Base-by-base conservation (phyloP, 495 filamentous ascomycete species). In the Aspergillus saccharolyticus region DNA sequence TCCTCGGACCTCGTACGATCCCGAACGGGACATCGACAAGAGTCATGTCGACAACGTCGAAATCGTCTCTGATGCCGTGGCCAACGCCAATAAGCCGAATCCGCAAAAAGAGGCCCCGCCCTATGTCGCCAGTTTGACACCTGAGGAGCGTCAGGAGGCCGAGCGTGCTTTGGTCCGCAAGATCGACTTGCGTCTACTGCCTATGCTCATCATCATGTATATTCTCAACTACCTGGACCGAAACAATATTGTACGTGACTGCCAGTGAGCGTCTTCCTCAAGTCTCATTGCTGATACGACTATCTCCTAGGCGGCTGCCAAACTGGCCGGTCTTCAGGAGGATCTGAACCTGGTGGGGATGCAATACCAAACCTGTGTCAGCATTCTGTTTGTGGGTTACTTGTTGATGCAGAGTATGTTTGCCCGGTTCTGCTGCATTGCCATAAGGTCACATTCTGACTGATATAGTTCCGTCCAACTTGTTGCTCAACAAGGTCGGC, bases 221-320 rank as follows among this genome's bases (percentile, higher is more conserved):
- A 88, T 92, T 61, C 70, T 91, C 64, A 92, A 91, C 64, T 94
- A 91, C 68, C 75, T 92, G 57, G 89, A 91, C 68, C 79, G 89
- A 60, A 83, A 83, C 62, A 80, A 84, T 49, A 82, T 80, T 52
- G 80, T 67, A 9, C 46, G 71, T 45, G 54, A 60, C n/a, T 43
- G 46, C 25, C 20, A 1, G 44, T 18, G 22, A 0, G 8, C 18
- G 0, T 7, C 5, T 39, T 49, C 20, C 1, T 3, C n/a, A 15
- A 14, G 2, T 16, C 9, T 15, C 8, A 6, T 19, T 42, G 8
- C 24, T 56, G 20, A 45, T 47, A n/a, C n/a, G n/a, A n/a, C n/a
- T 4, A 45, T 44, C 15, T 57, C n/a, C 43, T 47, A 68, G 66
- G 70, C 78, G 14, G 70, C 79, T 10, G 80, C 79, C 42, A 66